These are phyloP conservation scores for Septoria linicola DNA, from an alignment of 2,329 filamentous ascomycete species.

Conservation along the genomic window DNA sequence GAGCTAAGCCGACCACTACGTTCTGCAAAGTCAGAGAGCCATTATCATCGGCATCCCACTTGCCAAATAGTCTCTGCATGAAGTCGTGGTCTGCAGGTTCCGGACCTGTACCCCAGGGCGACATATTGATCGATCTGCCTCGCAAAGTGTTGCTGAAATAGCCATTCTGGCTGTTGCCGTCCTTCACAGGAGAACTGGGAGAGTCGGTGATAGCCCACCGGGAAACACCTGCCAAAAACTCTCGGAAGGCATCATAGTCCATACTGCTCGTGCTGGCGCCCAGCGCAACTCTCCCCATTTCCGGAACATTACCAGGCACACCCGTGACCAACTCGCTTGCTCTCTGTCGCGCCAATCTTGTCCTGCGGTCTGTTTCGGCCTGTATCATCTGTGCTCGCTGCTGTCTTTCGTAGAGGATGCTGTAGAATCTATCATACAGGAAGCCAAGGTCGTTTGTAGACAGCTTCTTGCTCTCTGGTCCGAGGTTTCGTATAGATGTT, in stretches of 20 bases:
- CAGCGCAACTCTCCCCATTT: slow-evolving; percentile 82
- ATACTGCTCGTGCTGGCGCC: slow-evolving; percentile 88
- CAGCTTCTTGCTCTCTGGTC: slow-evolving; percentile 90
- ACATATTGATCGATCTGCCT: slow-evolving; percentile 41
- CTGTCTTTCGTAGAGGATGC: slow-evolving; percentile 85
- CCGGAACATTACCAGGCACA: slow-evolving; percentile 54
- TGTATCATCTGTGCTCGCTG: slow-evolving; percentile 75
- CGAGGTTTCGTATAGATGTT: slow-evolving; percentile 92
- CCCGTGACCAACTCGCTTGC: slow-evolving; percentile 52
- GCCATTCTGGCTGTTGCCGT: slow-evolving; percentile 53
- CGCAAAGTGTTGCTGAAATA: slow-evolving; percentile 54
- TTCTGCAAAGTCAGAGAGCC: slow-evolving; percentile 84
- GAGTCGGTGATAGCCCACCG: slow-evolving; percentile 93
- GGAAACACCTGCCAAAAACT: slow-evolving; percentile 81
- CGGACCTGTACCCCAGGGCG: slow-evolving; percentile 60
- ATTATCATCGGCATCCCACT: slow-evolving; percentile 79
- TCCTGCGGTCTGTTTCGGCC: slow-evolving; percentile 64
- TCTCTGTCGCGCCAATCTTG: slow-evolving; percentile 60
- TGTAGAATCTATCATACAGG: slow-evolving; percentile 92
- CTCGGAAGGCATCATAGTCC: slow-evolving; percentile 95
- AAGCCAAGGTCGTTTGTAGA: slow-evolving; percentile 82
- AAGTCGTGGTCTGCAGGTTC: slow-evolving; percentile 93
- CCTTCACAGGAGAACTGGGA: slow-evolving; percentile 59
- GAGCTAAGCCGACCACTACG: slow-evolving; percentile 84
- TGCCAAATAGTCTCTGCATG: slow-evolving; percentile 78